Evolutionary conservation across 179 eudicot species (phyloP).

Genomic region (Corrigiola litoralis): DNA sequence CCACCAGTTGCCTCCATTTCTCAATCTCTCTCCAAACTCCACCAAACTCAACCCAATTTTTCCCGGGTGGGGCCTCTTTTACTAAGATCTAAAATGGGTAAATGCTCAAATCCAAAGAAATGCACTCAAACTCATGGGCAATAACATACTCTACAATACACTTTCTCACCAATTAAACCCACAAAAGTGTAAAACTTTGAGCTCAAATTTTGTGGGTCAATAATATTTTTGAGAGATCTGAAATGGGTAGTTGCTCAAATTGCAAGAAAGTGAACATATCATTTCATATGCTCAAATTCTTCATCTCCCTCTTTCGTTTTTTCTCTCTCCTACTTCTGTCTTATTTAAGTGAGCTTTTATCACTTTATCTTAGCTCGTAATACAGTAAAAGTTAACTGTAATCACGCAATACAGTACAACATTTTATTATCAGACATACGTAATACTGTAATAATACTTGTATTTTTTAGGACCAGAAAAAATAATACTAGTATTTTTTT

Average conservation of each 20-base stretch:
- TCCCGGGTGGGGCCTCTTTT: background rate
- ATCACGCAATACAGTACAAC: background rate
- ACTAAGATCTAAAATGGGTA: slow-evolving; percentile 22
- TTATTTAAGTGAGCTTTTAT: slow-evolving; percentile 14
- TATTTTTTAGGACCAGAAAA: no score
- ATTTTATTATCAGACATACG: no score
- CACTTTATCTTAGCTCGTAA: background rate
- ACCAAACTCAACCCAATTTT: slow-evolving; percentile 1
- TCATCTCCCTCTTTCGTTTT: slow-evolving; percentile 21
- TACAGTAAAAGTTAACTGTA: background rate
- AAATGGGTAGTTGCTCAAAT: slow-evolving; percentile 28
- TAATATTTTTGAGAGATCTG: slow-evolving; percentile 17
- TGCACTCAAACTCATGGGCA: slow-evolving; percentile 16
- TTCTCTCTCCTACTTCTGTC: slow-evolving; percentile 7
- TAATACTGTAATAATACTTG: no score
- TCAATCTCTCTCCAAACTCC: slow-evolving; percentile 2
- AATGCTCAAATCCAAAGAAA: background rate
- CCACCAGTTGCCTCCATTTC: slow-evolving; percentile 82
- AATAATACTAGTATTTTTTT: no score
- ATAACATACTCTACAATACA: background rate
- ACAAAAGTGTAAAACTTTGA: background rate
- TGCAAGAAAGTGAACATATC: slow-evolving; percentile 5
- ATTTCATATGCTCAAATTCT: slow-evolving; percentile 16
- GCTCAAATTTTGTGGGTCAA: slow-evolving; percentile 11
- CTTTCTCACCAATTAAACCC: slow-evolving; percentile 3